Base-by-base conservation (phyloP, 306 rosid genomes). In the Rosa multiflora region DNA sequence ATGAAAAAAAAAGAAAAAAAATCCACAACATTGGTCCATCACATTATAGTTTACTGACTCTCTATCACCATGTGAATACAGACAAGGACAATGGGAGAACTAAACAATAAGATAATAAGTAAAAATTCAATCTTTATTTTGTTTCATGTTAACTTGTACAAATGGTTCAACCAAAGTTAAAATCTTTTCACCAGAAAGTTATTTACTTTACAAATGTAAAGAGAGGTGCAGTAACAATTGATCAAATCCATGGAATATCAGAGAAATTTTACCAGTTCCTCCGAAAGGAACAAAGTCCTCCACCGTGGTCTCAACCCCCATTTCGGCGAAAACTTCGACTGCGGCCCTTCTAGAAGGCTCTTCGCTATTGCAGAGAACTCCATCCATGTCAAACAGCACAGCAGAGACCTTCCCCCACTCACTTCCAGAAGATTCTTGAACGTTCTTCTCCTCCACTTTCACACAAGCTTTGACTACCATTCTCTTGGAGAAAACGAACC, bases 331-430 rank as follows among this genome's bases (percentile, higher is more conserved):
- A 74, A 92, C 86, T 69, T 95, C 98, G 3, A 92, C 97, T 10
- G 71, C 99, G 3, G 97, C 94, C 86, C 83, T 88, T 83, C 99
- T 83, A 39, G 98, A 95, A 68, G 86, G 90, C 70, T 85, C 97
- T 84, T 95, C 99, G 39, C 98, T 92, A 81, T 95, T 86, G 82
- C 98, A 95, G 64, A 95, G 88, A 43, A 95, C 99, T 68, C 99
- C 99, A 35, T 95, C 99, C 99, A 95, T 95, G 82, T 95, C 99
- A 82, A 95, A 95, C 80, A 92, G 61, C 79, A 95, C 97, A 2
- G 97, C 97, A 4, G 99, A 91, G 40, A 95, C 97, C 78, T 89
- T 91, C 42, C 90, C 97, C 97, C 99, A 95, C 20, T 83, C 89
- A 43, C 47, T 83, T 61, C 67, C 80, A 26, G 86, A 64, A 63